A percentile compares a stretch with the other conserved stretches of the same genome.
Evolutionary conservation across 192 early-diverging fungal species (phyloP).

Genomic region (Mortierella antarctica): DNA sequence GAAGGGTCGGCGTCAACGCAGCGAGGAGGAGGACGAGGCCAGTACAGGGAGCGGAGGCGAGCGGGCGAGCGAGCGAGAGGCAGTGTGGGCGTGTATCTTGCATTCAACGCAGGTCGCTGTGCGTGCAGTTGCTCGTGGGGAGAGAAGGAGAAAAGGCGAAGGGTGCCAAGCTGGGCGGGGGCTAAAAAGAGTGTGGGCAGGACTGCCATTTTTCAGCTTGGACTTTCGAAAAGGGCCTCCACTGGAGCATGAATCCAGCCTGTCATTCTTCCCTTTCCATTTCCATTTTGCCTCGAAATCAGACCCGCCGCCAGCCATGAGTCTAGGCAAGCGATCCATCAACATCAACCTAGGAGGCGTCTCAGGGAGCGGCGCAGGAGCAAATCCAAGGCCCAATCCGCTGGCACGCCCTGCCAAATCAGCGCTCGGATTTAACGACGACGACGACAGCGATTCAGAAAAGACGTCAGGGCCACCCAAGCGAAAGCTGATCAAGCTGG

Average conservation of each 20-base stretch:
- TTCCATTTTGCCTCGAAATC: too few relatives aligned
- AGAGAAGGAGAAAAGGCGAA: neutral
- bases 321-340: constrained; percentile 39
- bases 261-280: too few relatives aligned
- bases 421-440: constrained; percentile 41
- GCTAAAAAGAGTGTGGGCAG: neutral
- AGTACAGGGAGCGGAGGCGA: too few relatives aligned
- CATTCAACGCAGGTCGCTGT: neutral
- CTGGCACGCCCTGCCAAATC: constrained; percentile 21
- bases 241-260: too few relatives aligned
- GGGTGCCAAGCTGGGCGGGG: too few relatives aligned
- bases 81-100: too few relatives aligned
- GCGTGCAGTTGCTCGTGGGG: neutral
- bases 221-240: neutral
- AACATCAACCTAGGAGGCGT: constrained; percentile 32
- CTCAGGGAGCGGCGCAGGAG: neutral
- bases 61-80: too few relatives aligned
- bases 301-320: constrained; percentile 16
- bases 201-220: neutral
- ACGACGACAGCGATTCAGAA: constrained; percentile 12
- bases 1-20: neutral
- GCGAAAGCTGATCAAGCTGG: constrained; percentile 35
- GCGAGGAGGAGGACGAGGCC: too few relatives aligned
- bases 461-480: constrained; percentile 16
- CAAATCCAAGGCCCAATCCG: constrained; percentile 20